Conservation (phyloP, 352 stramenopile species). For the Phytophthora ohioensis region DNA sequence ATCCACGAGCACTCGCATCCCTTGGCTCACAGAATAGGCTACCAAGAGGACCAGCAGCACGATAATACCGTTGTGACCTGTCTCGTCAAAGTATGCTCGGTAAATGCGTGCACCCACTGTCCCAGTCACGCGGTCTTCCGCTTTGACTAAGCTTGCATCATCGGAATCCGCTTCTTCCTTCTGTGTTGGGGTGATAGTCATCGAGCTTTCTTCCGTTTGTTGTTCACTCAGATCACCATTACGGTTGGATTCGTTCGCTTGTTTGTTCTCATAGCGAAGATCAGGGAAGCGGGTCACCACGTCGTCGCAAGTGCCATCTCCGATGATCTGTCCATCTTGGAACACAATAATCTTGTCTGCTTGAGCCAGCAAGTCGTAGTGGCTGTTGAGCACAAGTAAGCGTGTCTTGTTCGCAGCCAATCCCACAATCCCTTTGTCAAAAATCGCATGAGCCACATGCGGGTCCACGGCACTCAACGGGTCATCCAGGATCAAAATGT, state of each 20-base stretch:
- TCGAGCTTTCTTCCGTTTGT: slow-evolving; percentile 1
- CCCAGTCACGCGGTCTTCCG: slow-evolving; percentile 41
- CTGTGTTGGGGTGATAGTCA: no score
- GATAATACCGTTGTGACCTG: slow-evolving; percentile 32
- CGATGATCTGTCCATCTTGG: slow-evolving; percentile 35
- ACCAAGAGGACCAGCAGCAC: slow-evolving; percentile 30
- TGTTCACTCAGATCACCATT: neutral
- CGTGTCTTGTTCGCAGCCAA: slow-evolving; percentile 52
- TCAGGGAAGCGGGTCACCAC: slow-evolving; percentile 21
- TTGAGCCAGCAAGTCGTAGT: slow-evolving; percentile 42
- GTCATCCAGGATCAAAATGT: slow-evolving; percentile 62
- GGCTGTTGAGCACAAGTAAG: slow-evolving; percentile 79
- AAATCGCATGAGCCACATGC: slow-evolving; percentile 51
- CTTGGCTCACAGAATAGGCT: slow-evolving; percentile 30
- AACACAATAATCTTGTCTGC: slow-evolving; percentile 46
- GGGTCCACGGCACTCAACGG: slow-evolving; percentile 31
- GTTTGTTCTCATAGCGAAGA: slow-evolving; percentile 22
- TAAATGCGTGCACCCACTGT: slow-evolving; percentile 50
- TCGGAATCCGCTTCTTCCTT: slow-evolving; percentile 3
- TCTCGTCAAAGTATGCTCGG: slow-evolving; percentile 44
- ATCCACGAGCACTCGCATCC: slow-evolving; percentile 35
- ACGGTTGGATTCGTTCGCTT: slow-evolving; percentile 6
- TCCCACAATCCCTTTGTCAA: slow-evolving; percentile 39
- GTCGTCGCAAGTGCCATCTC: slow-evolving; percentile 32
- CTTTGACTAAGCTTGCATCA: slow-evolving; percentile 27